Conservation (phyloP, 2,329 filamentous ascomycete species). For the Alternaria brassicae region DNA sequence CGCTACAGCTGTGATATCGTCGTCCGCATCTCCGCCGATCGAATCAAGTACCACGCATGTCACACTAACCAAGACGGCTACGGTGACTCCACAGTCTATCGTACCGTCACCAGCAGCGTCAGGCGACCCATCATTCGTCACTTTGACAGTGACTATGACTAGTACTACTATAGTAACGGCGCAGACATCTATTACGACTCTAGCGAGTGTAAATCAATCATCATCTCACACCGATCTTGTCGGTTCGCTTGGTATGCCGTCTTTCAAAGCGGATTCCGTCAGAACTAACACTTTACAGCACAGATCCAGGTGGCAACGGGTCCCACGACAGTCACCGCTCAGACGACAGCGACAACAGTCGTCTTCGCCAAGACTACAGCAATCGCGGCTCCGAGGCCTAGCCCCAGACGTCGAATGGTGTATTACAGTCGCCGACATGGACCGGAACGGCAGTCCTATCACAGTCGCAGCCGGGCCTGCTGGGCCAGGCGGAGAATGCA, state of each 20-base stretch:
- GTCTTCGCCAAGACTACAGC: background rate
- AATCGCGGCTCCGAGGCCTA: background rate
- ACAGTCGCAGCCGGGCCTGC: constrained; percentile 18
- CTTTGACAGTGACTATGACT: background rate
- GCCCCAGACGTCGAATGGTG: constrained; percentile 13
- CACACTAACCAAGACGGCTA: background rate
- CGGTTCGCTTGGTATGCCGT: background rate
- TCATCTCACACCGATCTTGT: background rate
- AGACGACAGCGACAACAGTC: background rate
- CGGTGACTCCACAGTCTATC: constrained; percentile 2
- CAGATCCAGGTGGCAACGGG: background rate
- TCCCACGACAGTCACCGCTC: background rate
- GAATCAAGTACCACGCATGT: constrained; percentile 9
- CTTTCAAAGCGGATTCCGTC: background rate
- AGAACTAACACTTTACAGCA: background rate
- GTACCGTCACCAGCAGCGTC: background rate
- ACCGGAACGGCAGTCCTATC: constrained; percentile 11
- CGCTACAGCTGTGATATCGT: background rate
- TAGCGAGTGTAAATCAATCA: background rate
- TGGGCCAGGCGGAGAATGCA: constrained; percentile 17
- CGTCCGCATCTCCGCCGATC: background rate
- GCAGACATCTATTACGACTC: background rate
- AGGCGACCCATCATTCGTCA: background rate
- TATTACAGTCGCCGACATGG: constrained; percentile 22
- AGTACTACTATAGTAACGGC: background rate